Percentiles rank a stretch among this genome's conserved stretches.
phyloP scores from a whole-genome alignment of 2,329 filamentous ascomycete genomes.

The Xylariaceae sp. region DNA sequence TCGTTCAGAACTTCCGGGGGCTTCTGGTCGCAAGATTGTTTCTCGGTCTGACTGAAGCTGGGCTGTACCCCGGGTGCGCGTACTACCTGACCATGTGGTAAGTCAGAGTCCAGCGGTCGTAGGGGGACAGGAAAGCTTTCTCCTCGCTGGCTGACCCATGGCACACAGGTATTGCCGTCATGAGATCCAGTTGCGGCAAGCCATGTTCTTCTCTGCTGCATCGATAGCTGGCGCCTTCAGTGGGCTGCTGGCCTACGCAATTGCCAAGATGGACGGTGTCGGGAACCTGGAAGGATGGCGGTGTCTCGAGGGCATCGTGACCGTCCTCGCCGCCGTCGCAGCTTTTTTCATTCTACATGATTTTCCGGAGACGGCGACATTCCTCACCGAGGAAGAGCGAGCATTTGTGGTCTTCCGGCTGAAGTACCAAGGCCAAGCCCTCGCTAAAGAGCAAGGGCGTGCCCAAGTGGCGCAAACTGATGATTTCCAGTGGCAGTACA shows the following conservation, averaged over 20 bases:
- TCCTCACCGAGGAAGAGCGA: constrained; percentile 67
- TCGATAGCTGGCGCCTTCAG: constrained; percentile 76
- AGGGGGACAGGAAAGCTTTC: too few relatives aligned
- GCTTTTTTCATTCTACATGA: constrained; percentile 74
- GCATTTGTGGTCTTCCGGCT: constrained; percentile 67
- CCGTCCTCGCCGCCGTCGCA: constrained; percentile 57
- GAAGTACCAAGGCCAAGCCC: constrained; percentile 55
- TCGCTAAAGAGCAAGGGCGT: constrained; percentile 33
- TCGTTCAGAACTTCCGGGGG: constrained; percentile 45
- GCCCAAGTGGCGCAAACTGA: constrained; percentile 59
- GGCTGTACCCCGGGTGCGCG: constrained; percentile 29
- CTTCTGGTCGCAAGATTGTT: constrained; percentile 49
- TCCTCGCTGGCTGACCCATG: too few relatives aligned
- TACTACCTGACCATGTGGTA: constrained; percentile 50
- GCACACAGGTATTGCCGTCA: constrained; percentile 49
- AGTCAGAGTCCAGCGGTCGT: too few relatives aligned
- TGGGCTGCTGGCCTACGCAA: constrained; percentile 66
- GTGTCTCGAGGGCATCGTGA: constrained; percentile 65
- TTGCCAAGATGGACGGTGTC: constrained; percentile 64
- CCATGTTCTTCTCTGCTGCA: constrained; percentile 79
- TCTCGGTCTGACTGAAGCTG: constrained; percentile 28
- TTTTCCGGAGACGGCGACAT: constrained; percentile 74
- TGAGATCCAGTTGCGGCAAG: constrained; percentile 52
- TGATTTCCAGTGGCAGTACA: constrained; percentile 70
- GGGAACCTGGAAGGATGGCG: constrained; percentile 57